Percentiles rank a stretch among this genome's conserved stretches.
phyloP scores from a whole-genome alignment of 345 rosid species.

The Aquilaria sinensis region DNA sequence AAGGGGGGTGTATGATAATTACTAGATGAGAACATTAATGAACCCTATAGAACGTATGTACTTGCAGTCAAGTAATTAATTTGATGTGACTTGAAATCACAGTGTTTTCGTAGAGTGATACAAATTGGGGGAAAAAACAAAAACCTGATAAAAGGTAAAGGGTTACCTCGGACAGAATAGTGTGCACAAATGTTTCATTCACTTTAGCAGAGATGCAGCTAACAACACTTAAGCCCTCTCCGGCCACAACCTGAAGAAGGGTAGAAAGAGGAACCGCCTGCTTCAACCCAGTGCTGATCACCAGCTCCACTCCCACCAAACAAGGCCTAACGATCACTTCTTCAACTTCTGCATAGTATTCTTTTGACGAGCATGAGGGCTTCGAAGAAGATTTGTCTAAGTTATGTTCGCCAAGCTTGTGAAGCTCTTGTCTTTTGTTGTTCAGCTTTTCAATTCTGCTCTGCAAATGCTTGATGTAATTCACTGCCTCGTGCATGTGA shows the following conservation, averaged over 20 bases:
- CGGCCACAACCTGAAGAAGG: slow-evolving; percentile 18
- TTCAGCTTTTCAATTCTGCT: slow-evolving; percentile 22
- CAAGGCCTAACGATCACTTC: slow-evolving; percentile 18
- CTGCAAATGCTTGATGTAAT: slow-evolving; percentile 31
- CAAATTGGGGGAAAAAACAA: no score
- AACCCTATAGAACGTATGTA: no score
- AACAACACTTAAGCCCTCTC: slow-evolving; percentile 26
- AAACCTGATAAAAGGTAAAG: background rate
- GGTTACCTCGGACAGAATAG: slow-evolving; percentile 31
- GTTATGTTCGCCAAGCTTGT: slow-evolving; percentile 7
- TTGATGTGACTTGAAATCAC: no score
- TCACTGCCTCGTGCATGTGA: slow-evolving; percentile 36
- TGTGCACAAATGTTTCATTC: slow-evolving; percentile 26
- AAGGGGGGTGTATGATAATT: no score
- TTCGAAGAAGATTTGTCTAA: slow-evolving; percentile 4
- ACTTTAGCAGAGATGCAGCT: slow-evolving; percentile 29
- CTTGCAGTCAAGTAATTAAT: no score
- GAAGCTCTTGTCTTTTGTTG: slow-evolving; percentile 32
- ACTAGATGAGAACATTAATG: no score
- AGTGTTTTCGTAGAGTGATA: no score
- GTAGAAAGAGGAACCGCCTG: slow-evolving; percentile 27
- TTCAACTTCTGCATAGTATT: background rate
- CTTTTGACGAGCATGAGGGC: slow-evolving; percentile 6
- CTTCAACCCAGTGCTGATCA: slow-evolving; percentile 13
- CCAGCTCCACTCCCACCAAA: slow-evolving; percentile 33